Base-by-base conservation (phyloP, 768 basidiomycete species). In the Trametes elegans region DNA sequence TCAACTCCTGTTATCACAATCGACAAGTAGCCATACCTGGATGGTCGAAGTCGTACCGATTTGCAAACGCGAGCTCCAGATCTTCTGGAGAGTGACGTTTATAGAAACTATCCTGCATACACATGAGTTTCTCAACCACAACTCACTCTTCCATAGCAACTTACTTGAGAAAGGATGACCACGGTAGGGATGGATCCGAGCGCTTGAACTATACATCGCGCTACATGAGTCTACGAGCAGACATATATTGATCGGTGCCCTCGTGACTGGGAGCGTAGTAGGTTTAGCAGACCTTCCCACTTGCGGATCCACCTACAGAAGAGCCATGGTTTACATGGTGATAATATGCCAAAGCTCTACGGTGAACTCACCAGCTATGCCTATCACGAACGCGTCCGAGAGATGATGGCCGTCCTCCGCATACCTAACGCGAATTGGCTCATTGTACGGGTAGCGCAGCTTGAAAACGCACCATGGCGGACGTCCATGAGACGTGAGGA, bases 51-150 rank as follows among this genome's bases (percentile, higher is more conserved):
- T 95, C 92, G 57, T 86, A 79, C 46, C 81, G 72, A 63, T 86
- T 95, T 16, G 82, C 80, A 68, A 93, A 88, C 0, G 96, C 96
- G n/a, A 89, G 76, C 6, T 75, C 79, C 18, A 93, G 76, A 71
- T 98, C 87, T 62, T 95, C 91, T 2, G 81, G 78, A 3, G 79
- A 79, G 63, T 93, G 90, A 41, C 73, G 73, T 64, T 87, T 91
- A 74, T 99, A 99, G 72, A 98, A 99, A 67, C 90, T 91, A 70
- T 98, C 95, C 90, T 94, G 70, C 42, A 26, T 29, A 24, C 40
- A 13, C 27, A 24, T 49, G 35, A 49, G 29, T n/a, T 44, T 28
- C 10, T 2, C 21, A 21, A 3, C n/a, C n/a, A 16, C 28, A 7
- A 9, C 1, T 11, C 1, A 26, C 13, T 23, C 7, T 13, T 14